These are phyloP conservation scores for Pezicula neosporulosa DNA, from an alignment of 2,329 filamentous ascomycete species.

Conservation along the genomic window DNA sequence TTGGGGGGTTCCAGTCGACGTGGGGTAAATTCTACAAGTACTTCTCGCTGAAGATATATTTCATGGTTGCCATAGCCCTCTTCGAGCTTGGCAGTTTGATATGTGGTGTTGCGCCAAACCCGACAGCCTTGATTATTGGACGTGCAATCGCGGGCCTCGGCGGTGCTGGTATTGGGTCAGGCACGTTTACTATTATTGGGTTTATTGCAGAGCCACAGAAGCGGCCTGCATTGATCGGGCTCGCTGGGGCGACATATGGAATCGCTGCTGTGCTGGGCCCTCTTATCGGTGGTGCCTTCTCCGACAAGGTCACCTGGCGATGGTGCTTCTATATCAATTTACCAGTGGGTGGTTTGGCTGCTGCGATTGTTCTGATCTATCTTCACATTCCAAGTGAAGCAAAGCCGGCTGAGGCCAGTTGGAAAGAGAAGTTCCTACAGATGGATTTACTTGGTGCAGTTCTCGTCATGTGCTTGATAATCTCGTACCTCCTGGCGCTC, in stretches of 20 bases:
- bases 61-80: constrained; percentile 17
- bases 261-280: constrained; percentile 20
- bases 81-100: constrained; percentile 28
- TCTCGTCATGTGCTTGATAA: constrained; percentile 37
- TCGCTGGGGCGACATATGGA: constrained; percentile 19
- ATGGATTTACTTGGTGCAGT: constrained; percentile 40
- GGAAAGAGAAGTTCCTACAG: constrained; percentile 39
- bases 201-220: constrained; percentile 25
- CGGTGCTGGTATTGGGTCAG: constrained; percentile 23
- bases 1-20: constrained; percentile 1
- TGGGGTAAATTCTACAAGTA: constrained; percentile 12
- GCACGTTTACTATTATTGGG: constrained; percentile 37
- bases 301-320: constrained; percentile 29
- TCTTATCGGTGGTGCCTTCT: constrained; percentile 27
- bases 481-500: constrained; percentile 38
- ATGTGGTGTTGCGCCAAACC: constrained; percentile 24
- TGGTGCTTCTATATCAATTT: constrained; percentile 35
- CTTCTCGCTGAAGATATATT: constrained; percentile 16
- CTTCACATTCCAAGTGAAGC: constrained; percentile 36
- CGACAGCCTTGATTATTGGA: constrained; percentile 25
- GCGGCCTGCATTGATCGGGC: constrained; percentile 25
- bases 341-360: constrained; percentile 32
- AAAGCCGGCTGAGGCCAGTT: constrained; percentile 28
- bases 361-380: constrained; percentile 32
- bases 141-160: constrained; percentile 26